phyloP scores from a whole-genome alignment of 129 eudicot species.

The carrot (Daucus carota) region DH1_v3.0 NC_030381.2:52033001-52033500 shows the following conservation, averaged over 20 bases:
- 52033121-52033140: slow-evolving; percentile 24
- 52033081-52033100: too few relatives aligned
- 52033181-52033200: slow-evolving; percentile 32
- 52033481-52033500: background rate
- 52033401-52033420: background rate
- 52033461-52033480: background rate
- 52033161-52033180: background rate
- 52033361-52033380: too few relatives aligned
- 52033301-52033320: slow-evolving; percentile 16
- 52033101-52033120: too few relatives aligned
- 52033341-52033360: slow-evolving; percentile 38
- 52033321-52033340: slow-evolving; percentile 24
- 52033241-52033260: slow-evolving; percentile 30
- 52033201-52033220: slow-evolving; percentile 43
- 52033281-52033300: slow-evolving; percentile 26
- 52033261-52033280: slow-evolving; percentile 35
- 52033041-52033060: background rate
- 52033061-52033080: slow-evolving; percentile 1
- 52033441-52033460: background rate
- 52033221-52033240: slow-evolving; percentile 38
- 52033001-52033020: background rate
- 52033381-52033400: slow-evolving; percentile 33
- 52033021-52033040: background rate
- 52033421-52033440: too few relatives aligned
- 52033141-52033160: slow-evolving; percentile 18